Percentiles rank a stretch among this genome's conserved stretches.
phyloP scores from a whole-genome alignment of 2,329 filamentous ascomycete genomes.

The Plectosphaerella cucumerina region DNA sequence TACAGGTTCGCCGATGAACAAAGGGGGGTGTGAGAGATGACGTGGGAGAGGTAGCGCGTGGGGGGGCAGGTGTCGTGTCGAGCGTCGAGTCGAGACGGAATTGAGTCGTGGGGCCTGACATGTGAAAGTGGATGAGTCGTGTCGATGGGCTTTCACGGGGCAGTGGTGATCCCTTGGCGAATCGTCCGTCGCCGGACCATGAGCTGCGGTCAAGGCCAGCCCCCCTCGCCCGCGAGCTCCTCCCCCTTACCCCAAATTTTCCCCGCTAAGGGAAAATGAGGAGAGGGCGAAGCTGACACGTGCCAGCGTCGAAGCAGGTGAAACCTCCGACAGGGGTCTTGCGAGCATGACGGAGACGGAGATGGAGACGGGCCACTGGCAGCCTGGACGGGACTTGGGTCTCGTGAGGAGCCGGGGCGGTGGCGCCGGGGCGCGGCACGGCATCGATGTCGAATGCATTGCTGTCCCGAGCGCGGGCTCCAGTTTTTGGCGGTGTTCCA shows the following conservation, averaged over 20 bases:
- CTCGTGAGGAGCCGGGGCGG: no score
- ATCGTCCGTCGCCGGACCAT: background rate
- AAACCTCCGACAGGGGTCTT: background rate
- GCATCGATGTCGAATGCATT: no score
- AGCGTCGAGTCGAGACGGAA: background rate
- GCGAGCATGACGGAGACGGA: background rate
- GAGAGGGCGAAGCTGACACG: background rate
- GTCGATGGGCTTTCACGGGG: background rate
- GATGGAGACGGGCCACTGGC: no score
- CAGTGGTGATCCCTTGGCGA: conserved; percentile 4
- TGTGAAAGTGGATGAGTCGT: conserved; percentile 10
- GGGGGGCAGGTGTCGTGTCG: background rate
- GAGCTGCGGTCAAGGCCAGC: background rate
- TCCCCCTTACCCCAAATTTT: background rate
- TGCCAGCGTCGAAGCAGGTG: background rate
- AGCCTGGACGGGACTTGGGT: no score
- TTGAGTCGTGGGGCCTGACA: conserved; percentile 3
- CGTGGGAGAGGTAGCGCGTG: background rate
- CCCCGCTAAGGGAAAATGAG: background rate
- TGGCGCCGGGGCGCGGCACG: no score
- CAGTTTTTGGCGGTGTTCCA: no score
- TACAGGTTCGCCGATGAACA: background rate
- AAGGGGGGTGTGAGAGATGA: background rate
- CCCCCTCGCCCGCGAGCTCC: background rate
- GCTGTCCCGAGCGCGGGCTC: no score